A percentile compares a stretch with the other conserved stretches of the same genome.
Evolutionary conservation across 192 early-diverging fungal genomes (phyloP).

Genomic region (Coemansia sp.): DNA sequence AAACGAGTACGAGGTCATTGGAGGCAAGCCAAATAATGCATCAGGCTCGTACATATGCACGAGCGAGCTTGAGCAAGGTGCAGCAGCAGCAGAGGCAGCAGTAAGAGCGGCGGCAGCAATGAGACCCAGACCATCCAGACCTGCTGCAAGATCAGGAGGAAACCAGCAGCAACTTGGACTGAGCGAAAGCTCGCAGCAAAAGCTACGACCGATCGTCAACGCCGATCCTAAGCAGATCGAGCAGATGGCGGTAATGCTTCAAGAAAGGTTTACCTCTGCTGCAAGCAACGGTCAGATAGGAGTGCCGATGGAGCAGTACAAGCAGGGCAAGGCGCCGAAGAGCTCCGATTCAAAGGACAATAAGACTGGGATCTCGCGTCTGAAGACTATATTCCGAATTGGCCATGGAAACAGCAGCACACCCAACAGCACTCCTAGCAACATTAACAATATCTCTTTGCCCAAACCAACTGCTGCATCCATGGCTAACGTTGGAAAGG

Average conservation of each 20-base stretch:
- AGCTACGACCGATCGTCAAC: conserved; percentile 26
- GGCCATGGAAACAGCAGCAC: conserved; percentile 17
- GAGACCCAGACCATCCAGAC: background rate
- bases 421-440: conserved; percentile 1
- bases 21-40: conserved; percentile 6
- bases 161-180: conserved; percentile 11
- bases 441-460: conserved; percentile 1
- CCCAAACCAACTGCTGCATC: background rate
- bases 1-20: conserved; percentile 33
- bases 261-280: conserved; percentile 13
- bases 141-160: background rate
- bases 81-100: conserved; percentile 4
- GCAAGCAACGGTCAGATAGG: background rate
- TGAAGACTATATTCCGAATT: conserved; percentile 50
- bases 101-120: background rate
- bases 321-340: conserved; percentile 8
- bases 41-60: background rate
- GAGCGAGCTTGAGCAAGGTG: background rate
- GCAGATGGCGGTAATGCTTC: background rate
- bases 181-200: conserved; percentile 37
- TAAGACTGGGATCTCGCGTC: conserved; percentile 45
- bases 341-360: conserved; percentile 16
- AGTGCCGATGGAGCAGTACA: conserved; percentile 2
- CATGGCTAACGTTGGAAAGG: background rate
- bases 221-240: conserved; percentile 18